Conservation (phyloP, 257 asterid genomes). For the Mentha longifolia region DNA sequence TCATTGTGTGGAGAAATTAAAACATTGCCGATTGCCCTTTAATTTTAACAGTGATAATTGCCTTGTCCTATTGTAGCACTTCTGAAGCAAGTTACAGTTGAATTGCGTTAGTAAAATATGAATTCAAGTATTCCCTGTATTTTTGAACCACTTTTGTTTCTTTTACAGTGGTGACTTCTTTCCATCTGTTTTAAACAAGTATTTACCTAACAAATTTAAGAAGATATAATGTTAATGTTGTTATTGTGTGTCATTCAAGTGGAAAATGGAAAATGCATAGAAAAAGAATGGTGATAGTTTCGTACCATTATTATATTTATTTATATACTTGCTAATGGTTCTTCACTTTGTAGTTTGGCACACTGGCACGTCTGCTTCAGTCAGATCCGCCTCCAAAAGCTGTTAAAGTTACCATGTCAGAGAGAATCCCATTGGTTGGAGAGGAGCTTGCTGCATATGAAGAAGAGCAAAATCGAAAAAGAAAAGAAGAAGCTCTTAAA, state of each 20-base stretch:
- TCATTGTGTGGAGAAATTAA: background rate
- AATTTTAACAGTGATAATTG: background rate
- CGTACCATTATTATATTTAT: conserved; percentile 25
- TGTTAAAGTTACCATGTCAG: conserved; percentile 94
- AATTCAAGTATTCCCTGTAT: conserved; percentile 5
- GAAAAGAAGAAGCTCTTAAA: conserved; percentile 89
- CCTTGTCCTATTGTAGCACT: background rate
- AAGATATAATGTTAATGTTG: background rate
- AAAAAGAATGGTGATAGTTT: conserved; percentile 13
- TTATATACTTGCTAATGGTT: conserved; percentile 12
- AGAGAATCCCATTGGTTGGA: conserved; percentile 93
- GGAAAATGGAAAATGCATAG: conserved; percentile 5
- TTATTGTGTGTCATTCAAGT: background rate
- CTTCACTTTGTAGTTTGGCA: conserved; percentile 70
- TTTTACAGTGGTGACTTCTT: background rate
- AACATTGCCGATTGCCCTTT: background rate
- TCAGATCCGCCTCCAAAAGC: conserved; percentile 99
- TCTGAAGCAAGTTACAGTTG: conserved; percentile 17
- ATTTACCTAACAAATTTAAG: background rate
- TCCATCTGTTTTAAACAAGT: background rate
- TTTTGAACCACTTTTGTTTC: conserved; percentile 7
- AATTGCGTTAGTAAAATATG: background rate
- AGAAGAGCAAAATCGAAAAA: conserved; percentile 83
- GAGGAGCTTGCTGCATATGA: conserved; percentile 99
- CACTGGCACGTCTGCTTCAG: conserved; percentile 96